Base-by-base conservation (phyloP, 1,139 yeast species). In the Pichia sp. region DNA sequence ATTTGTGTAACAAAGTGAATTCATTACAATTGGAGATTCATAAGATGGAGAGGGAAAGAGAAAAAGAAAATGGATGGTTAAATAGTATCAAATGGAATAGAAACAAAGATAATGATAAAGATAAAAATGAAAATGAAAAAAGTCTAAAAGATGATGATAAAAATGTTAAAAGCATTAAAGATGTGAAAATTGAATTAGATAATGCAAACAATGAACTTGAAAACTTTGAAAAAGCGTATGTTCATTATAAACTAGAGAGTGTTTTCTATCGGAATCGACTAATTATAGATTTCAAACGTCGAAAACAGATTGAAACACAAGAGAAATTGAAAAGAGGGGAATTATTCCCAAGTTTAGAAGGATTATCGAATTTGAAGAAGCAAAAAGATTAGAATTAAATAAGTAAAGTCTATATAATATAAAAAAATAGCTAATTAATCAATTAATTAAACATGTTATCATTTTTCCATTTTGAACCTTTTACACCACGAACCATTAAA, bases 401-500 rank as follows among this genome's bases (percentile, higher is more conserved):
- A 24, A 36, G 25, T 7, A 24, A 36, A 23, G 7, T 9, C 6
- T n/a, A 9, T n/a, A 22, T 31, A 39, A 16, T 23, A 31, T 24
- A 35, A 16, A 40, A 25, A 27, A 6, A 26, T 26, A 26, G 16
- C 16, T 16, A 16, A 16, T 16, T 2, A 22, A 30, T 30, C 8
- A 22, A 32, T 20, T 32, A 40, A 33, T 29, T 31, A 26, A 42
- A 38, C 39, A 43, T 39, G 24, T 32, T 42, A 28, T 47, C 51
- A 20, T 43, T 43, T 33, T 34, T 47, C 65, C 65, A 43, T 43
- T 55, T 56, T 12, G 63, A 52, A 30, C 67, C 67, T 40, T 58
- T 58, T 8, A 53, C 51, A 27, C 67, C 67, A 40, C 66, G 52
- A 32, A 68, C 66, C 74, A 70, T 70, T 38, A 71, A 56, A 58